These are phyloP conservation scores for Alternaria tenuissima DNA, from an alignment of 2,329 filamentous ascomycete genomes.

Conservation along the genomic window DNA sequence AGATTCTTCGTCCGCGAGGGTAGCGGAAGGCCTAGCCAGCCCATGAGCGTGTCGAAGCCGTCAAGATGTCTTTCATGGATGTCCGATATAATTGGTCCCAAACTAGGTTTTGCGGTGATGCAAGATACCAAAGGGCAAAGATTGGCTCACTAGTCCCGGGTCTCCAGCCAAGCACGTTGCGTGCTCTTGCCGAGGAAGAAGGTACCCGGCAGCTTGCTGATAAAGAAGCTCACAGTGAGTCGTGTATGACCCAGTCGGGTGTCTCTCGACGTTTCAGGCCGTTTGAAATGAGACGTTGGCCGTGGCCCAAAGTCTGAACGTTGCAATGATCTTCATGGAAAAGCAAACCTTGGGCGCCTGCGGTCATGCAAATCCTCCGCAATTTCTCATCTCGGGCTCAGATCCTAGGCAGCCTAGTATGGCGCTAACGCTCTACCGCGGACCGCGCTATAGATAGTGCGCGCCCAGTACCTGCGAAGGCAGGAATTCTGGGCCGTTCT, in stretches of 20 bases:
- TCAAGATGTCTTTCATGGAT: slow-evolving; percentile 7
- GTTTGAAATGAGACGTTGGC: background rate
- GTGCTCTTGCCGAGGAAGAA: background rate
- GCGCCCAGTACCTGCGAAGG: slow-evolving; percentile 3
- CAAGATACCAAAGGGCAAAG: slow-evolving; percentile 7
- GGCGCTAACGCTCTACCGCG: slow-evolving; percentile 4
- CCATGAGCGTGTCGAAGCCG: background rate
- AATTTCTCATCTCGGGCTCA: slow-evolving; percentile 8
- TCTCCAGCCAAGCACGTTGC: slow-evolving; percentile 1
- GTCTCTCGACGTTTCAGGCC: slow-evolving; percentile 1
- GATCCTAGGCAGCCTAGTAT: slow-evolving; percentile 4
- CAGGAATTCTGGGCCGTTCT: slow-evolving; percentile 9
- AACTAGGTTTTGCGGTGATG: slow-evolving; percentile 10
- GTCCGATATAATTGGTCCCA: slow-evolving; percentile 7
- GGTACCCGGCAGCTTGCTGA: background rate
- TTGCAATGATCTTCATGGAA: slow-evolving; percentile 3
- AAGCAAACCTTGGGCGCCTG: background rate
- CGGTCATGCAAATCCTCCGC: slow-evolving; percentile 17
- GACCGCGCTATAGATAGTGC: slow-evolving; percentile 11
- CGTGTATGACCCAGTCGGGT: background rate
- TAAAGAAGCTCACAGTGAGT: background rate
- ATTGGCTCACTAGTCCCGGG: slow-evolving; percentile 1
- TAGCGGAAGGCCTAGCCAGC: slow-evolving; percentile 6
- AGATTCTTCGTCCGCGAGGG: background rate
- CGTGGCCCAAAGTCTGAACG: background rate